A percentile compares a stretch with the other conserved stretches of the same genome.
Conservation (phyloP, 73 alveolate species). For the Blepharisma japonicum region DNA sequence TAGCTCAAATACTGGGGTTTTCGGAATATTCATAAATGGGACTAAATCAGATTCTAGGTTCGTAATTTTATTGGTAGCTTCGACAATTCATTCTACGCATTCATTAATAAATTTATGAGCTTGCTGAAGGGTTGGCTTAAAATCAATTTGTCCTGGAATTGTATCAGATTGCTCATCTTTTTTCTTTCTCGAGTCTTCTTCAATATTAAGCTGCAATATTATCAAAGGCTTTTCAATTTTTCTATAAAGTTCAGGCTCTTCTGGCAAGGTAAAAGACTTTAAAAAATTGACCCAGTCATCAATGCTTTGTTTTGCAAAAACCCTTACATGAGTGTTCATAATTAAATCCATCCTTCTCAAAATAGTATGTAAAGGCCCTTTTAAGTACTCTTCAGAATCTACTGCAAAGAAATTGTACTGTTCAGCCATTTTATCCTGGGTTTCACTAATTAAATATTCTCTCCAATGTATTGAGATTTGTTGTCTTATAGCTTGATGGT, state of each 20-base stretch:
- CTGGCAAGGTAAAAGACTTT: background rate
- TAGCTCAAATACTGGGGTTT: conserved; percentile 48
- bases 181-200: conserved; percentile 28
- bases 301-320: conserved; percentile 22
- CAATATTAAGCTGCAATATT: background rate
- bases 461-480: conserved; percentile 25
- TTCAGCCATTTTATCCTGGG: conserved; percentile 35
- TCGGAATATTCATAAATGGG: conserved; percentile 61
- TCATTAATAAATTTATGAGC: conserved; percentile 33
- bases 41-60: conserved; percentile 57
- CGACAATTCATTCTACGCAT: conserved; percentile 41
- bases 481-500: conserved; percentile 12
- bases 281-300: conserved; percentile 29
- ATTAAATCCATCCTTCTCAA: conserved; percentile 31
- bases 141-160: conserved; percentile 35
- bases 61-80: conserved; percentile 44
- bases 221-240: background rate
- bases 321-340: conserved; percentile 25
- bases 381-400: conserved; percentile 22
- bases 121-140: conserved; percentile 37
- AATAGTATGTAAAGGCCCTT: background rate
- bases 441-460: conserved; percentile 20
- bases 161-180: conserved; percentile 35
- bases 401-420: conserved; percentile 29
- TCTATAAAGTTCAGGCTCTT: background rate